Base-by-base conservation (phyloP, 352 stramenopile genomes). In the Globisporangium barbulae region DNA sequence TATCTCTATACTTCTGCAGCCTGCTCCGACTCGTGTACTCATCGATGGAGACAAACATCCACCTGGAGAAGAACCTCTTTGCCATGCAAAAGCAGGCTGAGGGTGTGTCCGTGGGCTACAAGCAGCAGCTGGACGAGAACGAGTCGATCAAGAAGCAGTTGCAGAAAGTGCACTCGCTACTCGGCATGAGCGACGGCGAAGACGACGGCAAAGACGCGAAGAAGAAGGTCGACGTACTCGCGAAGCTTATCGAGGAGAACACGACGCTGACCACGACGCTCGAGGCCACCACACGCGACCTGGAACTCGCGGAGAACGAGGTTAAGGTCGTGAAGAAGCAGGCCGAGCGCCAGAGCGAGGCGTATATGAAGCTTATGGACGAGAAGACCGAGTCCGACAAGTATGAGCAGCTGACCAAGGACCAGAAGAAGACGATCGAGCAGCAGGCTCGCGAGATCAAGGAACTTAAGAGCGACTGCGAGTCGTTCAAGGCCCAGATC, bases 361-460 rank as follows among this genome's bases (percentile, higher is more conserved):
- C 82, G 19, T 94, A 87, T 66, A 89, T 88, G 81, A 90, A 92
- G 69, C 77, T 94, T 17, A 74, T 93, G 71, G 83, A 94, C 63
- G 85, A 93, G 64, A 91, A 90, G 72, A 73, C 55, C 2, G 75
- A 73, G 48, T 61, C 70, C 6, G 85, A 90, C 62, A 85, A 87
- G 68, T 70, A 85, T 41, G 64, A 71, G 9, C 71, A 79, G 31
- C 66, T 64, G 3, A 53, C 72, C 49, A 81, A 83, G 68, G 31
- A 57, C 10, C 73, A 88, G 31, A 61, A 89, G 28, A 55, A 72
- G 19, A 76, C 83, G 63, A 64, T 92, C 12, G 68, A 73, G 49
- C 49, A 67, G 6, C 74, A 89, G 67, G 57, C 63, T 8, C 61
- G 80, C 21, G 64, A 87, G 69, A 74, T 91, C 48, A 65, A 65